A percentile compares a stretch with the other conserved stretches of the same genome.
phyloP scores from a whole-genome alignment of 345 rosid species.

The Barbarea vulgaris region DNA sequence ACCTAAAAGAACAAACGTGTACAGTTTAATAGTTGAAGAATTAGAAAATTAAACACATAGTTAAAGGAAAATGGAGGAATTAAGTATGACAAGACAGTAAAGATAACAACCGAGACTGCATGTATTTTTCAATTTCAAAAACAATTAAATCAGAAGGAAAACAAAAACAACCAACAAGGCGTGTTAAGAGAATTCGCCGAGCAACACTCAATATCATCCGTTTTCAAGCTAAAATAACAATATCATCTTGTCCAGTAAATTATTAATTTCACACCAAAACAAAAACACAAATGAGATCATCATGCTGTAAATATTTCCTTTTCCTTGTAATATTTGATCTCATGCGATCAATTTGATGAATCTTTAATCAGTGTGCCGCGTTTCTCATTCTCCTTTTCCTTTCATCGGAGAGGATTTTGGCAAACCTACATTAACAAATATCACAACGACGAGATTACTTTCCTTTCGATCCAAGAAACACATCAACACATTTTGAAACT shows the following conservation, averaged over 20 bases:
- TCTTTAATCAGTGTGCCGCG: conserved; percentile 8
- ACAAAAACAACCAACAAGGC: not conserved
- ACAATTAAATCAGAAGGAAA: not conserved
- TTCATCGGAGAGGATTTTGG: conserved; percentile 58
- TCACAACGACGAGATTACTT: not conserved
- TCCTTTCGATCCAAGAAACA: conserved; percentile 1
- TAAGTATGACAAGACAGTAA: too few relatives aligned
- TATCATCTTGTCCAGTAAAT: not conserved
- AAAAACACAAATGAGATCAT: not conserved
- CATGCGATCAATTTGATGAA: conserved; percentile 8
- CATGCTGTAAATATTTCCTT: too few relatives aligned
- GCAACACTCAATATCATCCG: not conserved
- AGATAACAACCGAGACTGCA: too few relatives aligned
- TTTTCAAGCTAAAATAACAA: not conserved
- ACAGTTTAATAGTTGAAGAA: too few relatives aligned
- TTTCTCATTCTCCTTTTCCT: conserved; percentile 41
- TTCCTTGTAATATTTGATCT: not conserved
- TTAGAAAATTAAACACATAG: too few relatives aligned
- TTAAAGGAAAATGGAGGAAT: too few relatives aligned
- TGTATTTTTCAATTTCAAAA: not conserved
- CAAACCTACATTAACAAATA: conserved; percentile 45
- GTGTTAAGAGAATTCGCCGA: not conserved
- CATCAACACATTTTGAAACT: not conserved
- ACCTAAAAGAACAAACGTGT: too few relatives aligned
- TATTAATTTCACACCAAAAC: not conserved